phyloP scores from a whole-genome alignment of 2,329 filamentous ascomycete species.

The Lasiodiplodia theobromae region DNA sequence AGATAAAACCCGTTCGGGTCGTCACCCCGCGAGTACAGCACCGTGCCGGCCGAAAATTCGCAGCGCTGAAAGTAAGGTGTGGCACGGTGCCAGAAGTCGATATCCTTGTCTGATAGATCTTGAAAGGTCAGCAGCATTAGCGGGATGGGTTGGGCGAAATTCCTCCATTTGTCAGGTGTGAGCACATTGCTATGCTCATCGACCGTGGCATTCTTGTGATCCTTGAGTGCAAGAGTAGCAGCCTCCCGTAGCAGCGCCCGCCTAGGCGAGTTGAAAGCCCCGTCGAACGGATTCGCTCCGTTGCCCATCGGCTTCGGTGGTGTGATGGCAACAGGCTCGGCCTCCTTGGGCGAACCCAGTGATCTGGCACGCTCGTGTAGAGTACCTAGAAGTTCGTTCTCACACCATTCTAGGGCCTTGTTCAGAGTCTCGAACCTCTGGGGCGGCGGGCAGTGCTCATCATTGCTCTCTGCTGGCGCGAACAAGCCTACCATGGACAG shows the following conservation, averaged over 20 bases:
- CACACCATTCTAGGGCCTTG: conserved; percentile 89
- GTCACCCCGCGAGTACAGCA: conserved; percentile 80
- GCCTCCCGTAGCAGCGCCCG: conserved; percentile 78
- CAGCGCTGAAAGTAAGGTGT: conserved; percentile 76
- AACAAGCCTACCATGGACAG: conserved; percentile 85
- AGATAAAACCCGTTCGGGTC: conserved; percentile 85
- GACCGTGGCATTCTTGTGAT: conserved; percentile 42
- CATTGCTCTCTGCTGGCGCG: conserved; percentile 70
- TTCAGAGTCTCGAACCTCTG: conserved; percentile 88
- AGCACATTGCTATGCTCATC: conserved; percentile 46
- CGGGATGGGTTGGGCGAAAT: conserved; percentile 87
- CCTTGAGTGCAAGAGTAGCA: conserved; percentile 75
- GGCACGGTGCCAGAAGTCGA: conserved; percentile 93
- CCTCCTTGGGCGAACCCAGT: conserved; percentile 52
- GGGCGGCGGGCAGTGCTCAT: conserved; percentile 58
- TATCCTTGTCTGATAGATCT: conserved; percentile 81
- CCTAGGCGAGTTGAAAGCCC: conserved; percentile 76
- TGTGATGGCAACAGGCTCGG: conserved; percentile 45
- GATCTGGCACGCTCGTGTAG: conserved; percentile 52
- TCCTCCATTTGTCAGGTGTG: conserved; percentile 74
- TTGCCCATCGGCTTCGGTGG: conserved; percentile 33
- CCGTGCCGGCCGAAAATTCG: conserved; percentile 71
- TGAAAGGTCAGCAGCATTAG: conserved; percentile 97
- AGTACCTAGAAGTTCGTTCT: conserved; percentile 86
- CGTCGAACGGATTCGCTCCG: conserved; percentile 54